phyloP scores from a whole-genome alignment of 495 filamentous ascomycete genomes.

The Lasiosphaeria ovina region DNA sequence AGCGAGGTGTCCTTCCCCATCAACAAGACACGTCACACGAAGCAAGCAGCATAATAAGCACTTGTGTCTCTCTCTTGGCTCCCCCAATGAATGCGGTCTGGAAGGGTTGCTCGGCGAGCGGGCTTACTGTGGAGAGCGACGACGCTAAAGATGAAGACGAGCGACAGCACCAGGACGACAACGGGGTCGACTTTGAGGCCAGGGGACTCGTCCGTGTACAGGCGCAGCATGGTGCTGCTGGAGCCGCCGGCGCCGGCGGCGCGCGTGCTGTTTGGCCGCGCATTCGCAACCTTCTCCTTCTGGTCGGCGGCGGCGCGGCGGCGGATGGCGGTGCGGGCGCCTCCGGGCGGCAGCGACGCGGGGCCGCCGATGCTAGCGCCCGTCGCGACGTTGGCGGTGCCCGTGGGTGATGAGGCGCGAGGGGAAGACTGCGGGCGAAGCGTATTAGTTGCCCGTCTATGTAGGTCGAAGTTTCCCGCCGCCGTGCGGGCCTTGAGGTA shows the following conservation, averaged over 20 bases:
- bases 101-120: neutral
- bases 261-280: constrained; percentile 81
- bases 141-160: constrained; percentile 98
- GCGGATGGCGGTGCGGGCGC: constrained; percentile 90
- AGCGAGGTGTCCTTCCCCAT: neutral
- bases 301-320: constrained; percentile 92
- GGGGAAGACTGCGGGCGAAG: constrained; percentile 64
- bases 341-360: constrained; percentile 85
- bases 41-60: neutral
- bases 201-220: constrained; percentile 98
- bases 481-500: no score
- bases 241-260: constrained; percentile 93
- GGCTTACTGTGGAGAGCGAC: constrained; percentile 91
- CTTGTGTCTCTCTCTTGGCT: neutral
- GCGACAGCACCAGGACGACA: constrained; percentile 86
- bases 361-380: constrained; percentile 70
- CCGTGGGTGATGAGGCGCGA: constrained; percentile 65
- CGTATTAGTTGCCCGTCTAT: neutral
- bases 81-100: no score
- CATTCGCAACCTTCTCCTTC: constrained; percentile 91
- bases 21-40: no score
- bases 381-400: constrained; percentile 47
- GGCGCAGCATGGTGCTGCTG: constrained; percentile 96
- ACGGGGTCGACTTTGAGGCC: constrained; percentile 96
- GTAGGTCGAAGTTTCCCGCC: no score